Conservation (phyloP, 129 eudicot species). For the carrot (Daucus carota) region DNA sequence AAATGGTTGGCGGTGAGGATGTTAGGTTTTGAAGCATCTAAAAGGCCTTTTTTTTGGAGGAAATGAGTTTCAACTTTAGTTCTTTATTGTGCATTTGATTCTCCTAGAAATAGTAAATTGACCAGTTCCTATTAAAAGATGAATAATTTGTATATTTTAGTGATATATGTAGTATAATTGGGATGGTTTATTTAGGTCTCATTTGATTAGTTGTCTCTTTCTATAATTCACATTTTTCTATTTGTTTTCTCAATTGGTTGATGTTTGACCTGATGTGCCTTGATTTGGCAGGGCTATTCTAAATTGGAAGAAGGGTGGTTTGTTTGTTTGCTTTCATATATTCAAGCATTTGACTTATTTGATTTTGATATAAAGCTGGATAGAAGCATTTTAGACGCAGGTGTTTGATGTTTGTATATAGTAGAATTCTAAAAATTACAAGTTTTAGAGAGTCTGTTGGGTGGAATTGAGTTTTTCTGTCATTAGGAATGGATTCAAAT, state of each 20-base stretch:
- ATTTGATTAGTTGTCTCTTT: not conserved
- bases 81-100: conserved; percentile 4
- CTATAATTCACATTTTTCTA: conserved; percentile 2
- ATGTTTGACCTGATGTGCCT: conserved; percentile 16
- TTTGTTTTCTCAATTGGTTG: not conserved
- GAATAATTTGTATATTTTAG: not conserved
- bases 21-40: conserved; percentile 15
- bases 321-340: not conserved
- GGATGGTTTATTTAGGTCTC: conserved; percentile 12
- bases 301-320: conserved; percentile 8
- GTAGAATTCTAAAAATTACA: not conserved
- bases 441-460: not conserved
- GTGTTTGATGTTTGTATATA: not conserved
- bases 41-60: conserved; percentile 7
- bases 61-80: conserved; percentile 1
- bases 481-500: conserved; percentile 46
- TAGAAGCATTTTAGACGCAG: not conserved
- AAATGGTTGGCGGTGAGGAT: conserved; percentile 20
- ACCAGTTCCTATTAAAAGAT: not conserved
- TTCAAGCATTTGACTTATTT: conserved; percentile 8
- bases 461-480: not conserved
- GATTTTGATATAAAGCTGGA: conserved; percentile 10
- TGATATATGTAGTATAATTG: not conserved
- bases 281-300: conserved; percentile 6
- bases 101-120: conserved; percentile 10